Evolutionary conservation across 331 rosid species (phyloP).

Genomic region (Arachis monticola): DNA sequence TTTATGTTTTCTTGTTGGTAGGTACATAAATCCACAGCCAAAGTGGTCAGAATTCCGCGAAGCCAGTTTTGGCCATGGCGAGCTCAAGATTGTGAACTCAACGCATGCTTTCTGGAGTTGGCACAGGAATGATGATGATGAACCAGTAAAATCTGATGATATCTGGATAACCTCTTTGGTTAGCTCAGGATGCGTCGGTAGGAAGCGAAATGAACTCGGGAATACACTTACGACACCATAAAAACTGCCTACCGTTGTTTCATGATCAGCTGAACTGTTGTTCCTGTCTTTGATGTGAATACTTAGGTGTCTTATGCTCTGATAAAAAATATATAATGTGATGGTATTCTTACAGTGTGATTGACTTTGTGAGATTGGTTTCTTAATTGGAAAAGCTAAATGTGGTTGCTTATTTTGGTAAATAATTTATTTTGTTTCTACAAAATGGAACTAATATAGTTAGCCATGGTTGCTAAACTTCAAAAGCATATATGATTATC

Average conservation of each 20-base stretch:
- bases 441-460: neutral
- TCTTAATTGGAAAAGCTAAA: neutral
- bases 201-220: constrained; percentile 52
- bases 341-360: constrained; percentile 2
- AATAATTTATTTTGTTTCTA: constrained; percentile 2
- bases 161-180: constrained; percentile 81
- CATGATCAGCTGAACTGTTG: constrained; percentile 6
- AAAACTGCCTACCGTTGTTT: constrained; percentile 22
- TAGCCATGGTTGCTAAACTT: too few relatives aligned
- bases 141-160: constrained; percentile 88
- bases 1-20: constrained; percentile 38
- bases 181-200: constrained; percentile 62
- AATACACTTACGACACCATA: constrained; percentile 50
- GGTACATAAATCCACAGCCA: constrained; percentile 71
- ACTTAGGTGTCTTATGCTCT: neutral
- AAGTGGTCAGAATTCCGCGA: constrained; percentile 87
- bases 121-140: constrained; percentile 94
- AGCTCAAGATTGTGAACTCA: constrained; percentile 73
- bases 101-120: constrained; percentile 91
- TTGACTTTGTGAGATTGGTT: neutral
- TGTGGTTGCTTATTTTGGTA: neutral
- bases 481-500: too few relatives aligned
- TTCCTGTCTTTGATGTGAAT: constrained; percentile 16
- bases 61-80: constrained; percentile 94
- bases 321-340: constrained; percentile 1